Evolutionary conservation across 441 rosid species (phyloP).

Genomic region (Viola pubescens): DNA sequence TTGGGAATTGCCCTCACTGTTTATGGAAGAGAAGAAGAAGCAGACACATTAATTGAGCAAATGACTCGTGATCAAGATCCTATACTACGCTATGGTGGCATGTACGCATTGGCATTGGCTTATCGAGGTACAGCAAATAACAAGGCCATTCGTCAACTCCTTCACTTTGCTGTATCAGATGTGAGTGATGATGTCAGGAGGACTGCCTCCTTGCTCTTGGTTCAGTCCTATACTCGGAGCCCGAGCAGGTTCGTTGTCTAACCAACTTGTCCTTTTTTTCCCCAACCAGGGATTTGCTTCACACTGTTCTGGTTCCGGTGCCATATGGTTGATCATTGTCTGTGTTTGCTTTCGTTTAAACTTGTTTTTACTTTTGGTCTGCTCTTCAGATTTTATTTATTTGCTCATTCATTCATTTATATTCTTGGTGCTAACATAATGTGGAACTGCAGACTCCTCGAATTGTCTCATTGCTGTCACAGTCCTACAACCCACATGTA

Average conservation of each 20-base stretch:
- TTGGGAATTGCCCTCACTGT: constrained; percentile 91
- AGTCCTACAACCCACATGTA: constrained; percentile 96
- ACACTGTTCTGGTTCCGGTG: neutral
- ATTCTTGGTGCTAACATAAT: neutral
- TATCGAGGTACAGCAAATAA: constrained; percentile 94
- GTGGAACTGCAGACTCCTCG: constrained; percentile 70
- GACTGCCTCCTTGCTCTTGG: constrained; percentile 95
- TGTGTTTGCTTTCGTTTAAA: neutral
- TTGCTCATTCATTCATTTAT: neutral
- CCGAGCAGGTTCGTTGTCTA: constrained; percentile 65
- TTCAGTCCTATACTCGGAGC: constrained; percentile 89
- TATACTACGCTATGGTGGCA: constrained; percentile 92
- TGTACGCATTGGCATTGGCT: constrained; percentile 95
- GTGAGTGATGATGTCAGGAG: constrained; percentile 96
- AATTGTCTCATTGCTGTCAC: constrained; percentile 86
- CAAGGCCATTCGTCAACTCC: constrained; percentile 93
- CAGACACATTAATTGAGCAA: constrained; percentile 93
- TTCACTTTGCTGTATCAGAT: constrained; percentile 96
- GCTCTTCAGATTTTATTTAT: neutral
- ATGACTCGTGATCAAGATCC: constrained; percentile 98
- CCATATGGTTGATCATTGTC: neutral
- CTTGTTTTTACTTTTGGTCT: neutral
- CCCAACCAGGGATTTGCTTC: neutral
- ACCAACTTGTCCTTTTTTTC: too few relatives aligned
- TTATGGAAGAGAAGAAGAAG: constrained; percentile 95